Evolutionary conservation across 805 yeast genomes (phyloP).

Genomic region (Grigorovia yakushimaensis): DNA sequence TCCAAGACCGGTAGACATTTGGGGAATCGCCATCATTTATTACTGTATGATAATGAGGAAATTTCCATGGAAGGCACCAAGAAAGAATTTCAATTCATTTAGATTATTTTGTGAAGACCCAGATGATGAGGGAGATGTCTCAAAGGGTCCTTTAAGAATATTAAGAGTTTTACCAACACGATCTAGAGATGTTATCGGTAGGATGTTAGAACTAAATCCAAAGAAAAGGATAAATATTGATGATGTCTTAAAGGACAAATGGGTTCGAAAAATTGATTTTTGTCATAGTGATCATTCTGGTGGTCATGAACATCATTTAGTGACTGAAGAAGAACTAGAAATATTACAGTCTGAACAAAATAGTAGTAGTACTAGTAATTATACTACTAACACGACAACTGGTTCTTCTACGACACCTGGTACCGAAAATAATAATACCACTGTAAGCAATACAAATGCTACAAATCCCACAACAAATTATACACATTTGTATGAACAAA

Average conservation of each 20-base stretch:
- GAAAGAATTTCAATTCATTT: conserved; percentile 62
- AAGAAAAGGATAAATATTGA: conserved; percentile 47
- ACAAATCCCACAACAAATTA: too few relatives aligned
- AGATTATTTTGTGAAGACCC: conserved; percentile 48
- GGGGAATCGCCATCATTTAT: conserved; percentile 89
- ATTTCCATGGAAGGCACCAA: conserved; percentile 96
- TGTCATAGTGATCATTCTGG: conserved; percentile 32
- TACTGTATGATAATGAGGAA: conserved; percentile 82
- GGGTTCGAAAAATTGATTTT: conserved; percentile 45
- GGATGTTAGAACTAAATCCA: conserved; percentile 58
- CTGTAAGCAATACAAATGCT: too few relatives aligned
- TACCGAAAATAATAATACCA: background rate
- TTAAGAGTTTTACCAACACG: conserved; percentile 61
- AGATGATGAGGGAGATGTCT: conserved; percentile 33
- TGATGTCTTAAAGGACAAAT: conserved; percentile 46
- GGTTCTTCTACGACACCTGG: background rate
- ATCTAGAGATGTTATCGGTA: conserved; percentile 48
- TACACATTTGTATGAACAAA: background rate
- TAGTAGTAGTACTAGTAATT: conserved; percentile 12
- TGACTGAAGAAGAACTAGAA: conserved; percentile 54
- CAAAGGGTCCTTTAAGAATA: conserved; percentile 63
- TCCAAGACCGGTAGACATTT: conserved; percentile 79
- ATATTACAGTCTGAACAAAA: conserved; percentile 25
- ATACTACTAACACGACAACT: background rate
- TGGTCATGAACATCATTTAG: conserved; percentile 55